Evolutionary conservation across 2,329 filamentous ascomycete species (phyloP).

Genomic region (Aspergillus versicolor): DNA sequence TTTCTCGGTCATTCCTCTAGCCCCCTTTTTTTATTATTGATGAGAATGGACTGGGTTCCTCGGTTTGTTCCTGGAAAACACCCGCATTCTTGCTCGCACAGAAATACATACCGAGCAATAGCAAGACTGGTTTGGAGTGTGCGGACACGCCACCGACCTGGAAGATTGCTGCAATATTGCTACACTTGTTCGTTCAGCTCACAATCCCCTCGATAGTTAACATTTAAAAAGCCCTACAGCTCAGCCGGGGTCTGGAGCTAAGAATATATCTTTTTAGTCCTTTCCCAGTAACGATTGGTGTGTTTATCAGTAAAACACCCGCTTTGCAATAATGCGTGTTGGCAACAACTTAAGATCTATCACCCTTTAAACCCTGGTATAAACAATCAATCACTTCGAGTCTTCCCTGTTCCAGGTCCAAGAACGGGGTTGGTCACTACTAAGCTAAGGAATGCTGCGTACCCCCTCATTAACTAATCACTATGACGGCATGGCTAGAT

Average conservation of each 20-base stretch:
- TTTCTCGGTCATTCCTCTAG: not conserved
- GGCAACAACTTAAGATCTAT: too few species aligned
- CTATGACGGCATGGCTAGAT: not conserved
- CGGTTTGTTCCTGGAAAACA: not conserved
- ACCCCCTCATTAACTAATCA: not conserved
- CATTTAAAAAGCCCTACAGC: not conserved
- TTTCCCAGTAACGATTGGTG: not conserved
- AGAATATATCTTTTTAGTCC: not conserved
- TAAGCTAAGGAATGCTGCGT: not conserved
- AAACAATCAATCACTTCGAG: not conserved
- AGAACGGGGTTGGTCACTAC: not conserved
- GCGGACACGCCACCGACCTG: too few species aligned
- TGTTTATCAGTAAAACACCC: not conserved
- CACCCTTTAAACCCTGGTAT: too few species aligned
- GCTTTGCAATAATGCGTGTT: not conserved
- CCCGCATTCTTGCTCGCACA: not conserved
- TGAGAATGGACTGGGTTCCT: not conserved
- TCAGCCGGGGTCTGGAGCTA: not conserved
- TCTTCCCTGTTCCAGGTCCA: not conserved
- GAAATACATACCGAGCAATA: not conserved
- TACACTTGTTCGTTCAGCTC: not conserved
- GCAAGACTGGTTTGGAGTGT: not conserved
- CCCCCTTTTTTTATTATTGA: not conserved
- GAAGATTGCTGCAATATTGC: not conserved
- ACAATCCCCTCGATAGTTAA: not conserved